Evolutionary conservation across 2,329 filamentous ascomycete species (phyloP).

Genomic region (Hymenoscyphus fraxineus): DNA sequence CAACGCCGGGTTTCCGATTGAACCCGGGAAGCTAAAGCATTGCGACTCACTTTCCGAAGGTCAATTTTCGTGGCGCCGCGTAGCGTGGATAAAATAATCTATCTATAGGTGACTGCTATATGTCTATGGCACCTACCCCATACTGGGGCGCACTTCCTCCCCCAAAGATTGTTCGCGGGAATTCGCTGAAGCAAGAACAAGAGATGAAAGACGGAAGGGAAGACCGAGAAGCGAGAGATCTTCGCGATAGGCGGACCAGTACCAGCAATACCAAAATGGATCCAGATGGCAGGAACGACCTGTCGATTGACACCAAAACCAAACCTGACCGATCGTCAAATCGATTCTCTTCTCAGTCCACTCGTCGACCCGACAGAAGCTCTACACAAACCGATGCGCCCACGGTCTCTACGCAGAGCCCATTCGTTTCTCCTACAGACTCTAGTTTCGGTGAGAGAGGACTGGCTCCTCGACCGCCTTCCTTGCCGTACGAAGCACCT

Average conservation of each 20-base stretch:
- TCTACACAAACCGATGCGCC: slow-evolving; percentile 56
- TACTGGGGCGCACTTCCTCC: slow-evolving; percentile 59
- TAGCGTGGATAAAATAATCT: background rate
- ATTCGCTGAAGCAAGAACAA: slow-evolving; percentile 36
- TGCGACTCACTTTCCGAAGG: background rate
- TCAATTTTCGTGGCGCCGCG: slow-evolving; percentile 6
- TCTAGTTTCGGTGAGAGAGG: slow-evolving; percentile 50
- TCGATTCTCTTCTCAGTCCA: slow-evolving; percentile 37
- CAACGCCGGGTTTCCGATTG: slow-evolving; percentile 3
- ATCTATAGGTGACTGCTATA: background rate
- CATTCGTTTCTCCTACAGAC: slow-evolving; percentile 51
- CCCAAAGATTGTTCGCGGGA: slow-evolving; percentile 39
- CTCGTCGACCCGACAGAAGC: slow-evolving; percentile 31
- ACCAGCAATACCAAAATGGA: background rate
- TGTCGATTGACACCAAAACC: slow-evolving; percentile 27
- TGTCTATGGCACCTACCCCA: slow-evolving; percentile 21
- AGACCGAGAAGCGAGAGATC: slow-evolving; percentile 6
- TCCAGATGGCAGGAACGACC: slow-evolving; percentile 19
- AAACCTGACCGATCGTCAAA: slow-evolving; percentile 17
- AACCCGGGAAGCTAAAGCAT: slow-evolving; percentile 6
- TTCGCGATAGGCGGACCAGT: background rate
- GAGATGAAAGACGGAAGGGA: slow-evolving; percentile 18
- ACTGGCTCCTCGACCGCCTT: slow-evolving; percentile 57
- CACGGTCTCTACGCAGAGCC: slow-evolving; percentile 57
- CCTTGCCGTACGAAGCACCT: slow-evolving; percentile 45